Evolutionary conservation across 2,329 filamentous ascomycete species (phyloP), one percentile per base, ranked within the genome.

Genomic region (Septoria petroselini): DNA sequence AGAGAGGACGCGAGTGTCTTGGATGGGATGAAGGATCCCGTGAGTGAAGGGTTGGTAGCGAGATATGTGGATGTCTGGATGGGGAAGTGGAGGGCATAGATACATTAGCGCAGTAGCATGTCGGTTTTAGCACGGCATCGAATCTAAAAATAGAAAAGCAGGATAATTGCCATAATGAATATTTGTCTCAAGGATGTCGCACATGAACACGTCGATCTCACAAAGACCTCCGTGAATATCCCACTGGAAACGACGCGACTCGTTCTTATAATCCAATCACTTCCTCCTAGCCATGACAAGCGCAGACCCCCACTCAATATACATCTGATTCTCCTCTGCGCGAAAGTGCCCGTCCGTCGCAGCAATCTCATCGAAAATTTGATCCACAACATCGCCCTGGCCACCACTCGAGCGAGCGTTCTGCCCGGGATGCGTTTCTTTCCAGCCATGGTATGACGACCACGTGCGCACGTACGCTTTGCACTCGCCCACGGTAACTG

Each of bases 391-490:
- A 66, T 86, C 83, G 1, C 81, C 81, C 6, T 70, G 55, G 2
- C 81, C 82, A 4, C 80, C 82, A 18, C 78, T 74, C 3, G 67
- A 72, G 59, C 73, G 70, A 47, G 73, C 73, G 64, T 71, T 75
- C 30, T 58, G 61, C 31, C 76, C 74, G 1, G 77, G 75, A 66
- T 83, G 73, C 8, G 71, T 73, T 54, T 79, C 75, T 57, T 73
- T 71, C 82, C 83, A 86, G 21, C 72, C 76, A 61, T 74, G 74
- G 64, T 75, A 83, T 33, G 75, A 70, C 62, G 80, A 83, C 63
- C 79, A 84, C 0, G 83, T 85, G 56, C 78, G 69, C 48, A 77
- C 65, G 65, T 84, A 85, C n/a, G 73, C 74, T 68, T 83, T 81
- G 46, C 82, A 73, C 59, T 80, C 73, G 1, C 77, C 78, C 17